A percentile compares a stretch with the other conserved stretches of the same genome.
Evolutionary conservation across 2,329 filamentous ascomycete genomes (phyloP).

Genomic region (Alternaria angustiovoidea): DNA sequence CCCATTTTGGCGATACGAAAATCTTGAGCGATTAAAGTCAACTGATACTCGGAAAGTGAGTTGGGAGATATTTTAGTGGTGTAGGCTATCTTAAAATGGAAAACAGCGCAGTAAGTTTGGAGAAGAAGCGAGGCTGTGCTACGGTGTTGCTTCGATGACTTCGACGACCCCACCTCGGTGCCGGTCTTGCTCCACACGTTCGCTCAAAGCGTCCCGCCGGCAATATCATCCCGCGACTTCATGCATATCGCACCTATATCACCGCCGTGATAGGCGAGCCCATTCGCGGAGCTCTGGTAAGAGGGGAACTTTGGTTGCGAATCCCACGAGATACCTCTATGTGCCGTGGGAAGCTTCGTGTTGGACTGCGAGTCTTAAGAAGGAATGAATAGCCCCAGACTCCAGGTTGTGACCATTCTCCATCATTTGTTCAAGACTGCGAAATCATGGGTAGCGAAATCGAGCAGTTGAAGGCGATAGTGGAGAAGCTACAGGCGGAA

Average conservation of each 20-base stretch:
- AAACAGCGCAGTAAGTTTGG: not conserved
- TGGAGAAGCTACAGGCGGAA: conserved; percentile 39
- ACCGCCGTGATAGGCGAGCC: conserved; percentile 22
- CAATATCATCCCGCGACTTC: conserved; percentile 30
- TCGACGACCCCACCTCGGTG: conserved; percentile 24
- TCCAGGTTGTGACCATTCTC: not conserved
- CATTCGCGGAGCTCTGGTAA: conserved; percentile 21
- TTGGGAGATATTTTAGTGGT: not conserved
- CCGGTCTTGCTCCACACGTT: conserved; percentile 12
- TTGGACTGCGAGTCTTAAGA: conserved; percentile 25
- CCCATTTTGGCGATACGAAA: conserved; percentile 30
- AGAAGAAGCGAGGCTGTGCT: conserved; percentile 7
- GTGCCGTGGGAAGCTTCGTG: conserved; percentile 1
- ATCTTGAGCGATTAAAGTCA: not conserved
- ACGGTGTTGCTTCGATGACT: not conserved
- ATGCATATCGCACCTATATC: conserved; percentile 18
- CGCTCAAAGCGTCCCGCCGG: conserved; percentile 25
- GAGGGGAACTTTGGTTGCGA: conserved; percentile 16
- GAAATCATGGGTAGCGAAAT: conserved; percentile 39
- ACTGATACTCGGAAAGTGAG: not conserved
- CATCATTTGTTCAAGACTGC: not conserved
- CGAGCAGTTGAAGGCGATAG: conserved; percentile 38
- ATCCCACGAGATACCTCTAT: conserved; percentile 15
- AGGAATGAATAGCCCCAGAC: not conserved
- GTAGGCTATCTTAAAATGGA: not conserved